Base-by-base conservation (phyloP, 768 basidiomycete species). In the Xerocomellus dryophilus region DNA sequence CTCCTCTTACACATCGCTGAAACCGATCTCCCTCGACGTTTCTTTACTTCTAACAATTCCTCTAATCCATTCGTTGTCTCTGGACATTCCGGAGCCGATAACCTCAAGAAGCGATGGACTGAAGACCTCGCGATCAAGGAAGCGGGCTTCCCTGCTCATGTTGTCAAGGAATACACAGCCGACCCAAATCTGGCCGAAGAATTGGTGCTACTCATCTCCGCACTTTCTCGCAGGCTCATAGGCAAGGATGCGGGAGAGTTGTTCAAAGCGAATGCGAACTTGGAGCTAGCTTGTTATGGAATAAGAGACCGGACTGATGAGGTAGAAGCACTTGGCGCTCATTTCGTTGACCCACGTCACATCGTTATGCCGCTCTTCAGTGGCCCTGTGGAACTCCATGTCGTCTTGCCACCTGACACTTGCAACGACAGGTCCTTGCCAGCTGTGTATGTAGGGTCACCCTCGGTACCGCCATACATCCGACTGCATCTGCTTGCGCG, bases 1-100 rank as follows among this genome's bases (percentile, higher is more conserved):
- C 77, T 97, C 3, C 78, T 96, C 42, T 76, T 96, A 20, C 82
- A 90, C 61, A 66, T 90, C 6, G 88, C 93, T 0, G 94, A 98
- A 73, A 86, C 90, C 53, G 93, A 96, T 61, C 78, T 97, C 5
- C 95, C 95, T 0, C 65, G 76, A 46, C 79, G 81, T 25, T 91
- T 92, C 67, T 69, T 89, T 15, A 82, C 86, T 5, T 66, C 75
- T 10, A 69, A 70, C n/a, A 86, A 84, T 60, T 82, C 86, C 3
- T 88, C 86, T 0, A 79, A 82, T 60, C 74, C 88, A 1, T 89
- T 91, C 66, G 70, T 91, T 54, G 82, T 81, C 14, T 80, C 84
- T 4, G 74, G 77, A 4, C 84, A 89, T 67, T 75, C 82, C 18
- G 86, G 87, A 0, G 70, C 72, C 4, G 81, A 82, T 43, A 78